Evolutionary conservation across 345 rosid genomes (phyloP).

Genomic region (Euclidium syriacum): DNA sequence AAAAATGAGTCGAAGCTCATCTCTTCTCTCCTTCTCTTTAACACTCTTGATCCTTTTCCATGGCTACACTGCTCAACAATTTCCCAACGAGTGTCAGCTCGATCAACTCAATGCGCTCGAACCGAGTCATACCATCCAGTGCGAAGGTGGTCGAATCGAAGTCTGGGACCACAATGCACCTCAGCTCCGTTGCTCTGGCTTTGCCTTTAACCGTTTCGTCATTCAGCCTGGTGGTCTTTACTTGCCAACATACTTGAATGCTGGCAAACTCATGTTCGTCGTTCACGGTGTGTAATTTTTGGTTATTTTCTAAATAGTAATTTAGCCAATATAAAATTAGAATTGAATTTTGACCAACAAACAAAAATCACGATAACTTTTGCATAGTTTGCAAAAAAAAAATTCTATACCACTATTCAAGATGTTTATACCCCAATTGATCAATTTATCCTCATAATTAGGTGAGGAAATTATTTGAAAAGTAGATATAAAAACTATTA

Average conservation of each 20-base stretch:
- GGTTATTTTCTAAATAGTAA: too few species aligned
- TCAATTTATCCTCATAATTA: too few species aligned
- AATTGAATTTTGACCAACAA: too few species aligned
- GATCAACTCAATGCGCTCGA: slow-evolving; percentile 40
- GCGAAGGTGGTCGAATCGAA: slow-evolving; percentile 54
- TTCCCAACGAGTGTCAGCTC: slow-evolving; percentile 43
- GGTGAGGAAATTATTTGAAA: too few species aligned
- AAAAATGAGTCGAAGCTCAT: slow-evolving; percentile 23
- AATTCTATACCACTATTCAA: too few species aligned
- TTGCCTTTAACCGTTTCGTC: slow-evolving; percentile 37
- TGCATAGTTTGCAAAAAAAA: too few species aligned
- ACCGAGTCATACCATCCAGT: slow-evolving; percentile 36
- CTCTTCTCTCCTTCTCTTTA: slow-evolving; percentile 29
- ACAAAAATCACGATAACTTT: background rate
- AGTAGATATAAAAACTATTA: too few species aligned
- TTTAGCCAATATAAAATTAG: too few species aligned
- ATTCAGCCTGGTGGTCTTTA: slow-evolving; percentile 51
- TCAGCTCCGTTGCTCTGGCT: slow-evolving; percentile 58
- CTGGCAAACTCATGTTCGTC: slow-evolving; percentile 41
- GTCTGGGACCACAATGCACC: slow-evolving; percentile 45
- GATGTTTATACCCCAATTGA: too few species aligned
- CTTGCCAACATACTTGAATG: slow-evolving; percentile 42
- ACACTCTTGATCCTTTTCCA: slow-evolving; percentile 39
- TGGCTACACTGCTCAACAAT: slow-evolving; percentile 38
- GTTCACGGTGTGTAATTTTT: slow-evolving; percentile 50